Evolutionary conservation across 1,139 yeast species (phyloP).

Genomic region (Kodamaea alishanica): DNA sequence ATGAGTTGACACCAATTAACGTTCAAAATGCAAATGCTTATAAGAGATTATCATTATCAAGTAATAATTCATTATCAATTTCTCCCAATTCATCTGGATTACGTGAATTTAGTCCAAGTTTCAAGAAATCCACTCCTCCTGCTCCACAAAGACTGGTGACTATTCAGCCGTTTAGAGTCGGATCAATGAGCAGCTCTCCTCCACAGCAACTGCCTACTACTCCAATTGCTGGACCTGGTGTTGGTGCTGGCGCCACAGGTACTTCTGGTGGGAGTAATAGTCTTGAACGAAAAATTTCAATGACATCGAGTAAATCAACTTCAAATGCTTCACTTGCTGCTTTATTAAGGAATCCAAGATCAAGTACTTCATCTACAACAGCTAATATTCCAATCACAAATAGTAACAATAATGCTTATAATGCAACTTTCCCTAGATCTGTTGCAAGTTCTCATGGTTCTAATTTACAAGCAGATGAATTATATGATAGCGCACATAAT

Average conservation of each 20-base stretch:
- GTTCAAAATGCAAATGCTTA: slow-evolving; percentile 1
- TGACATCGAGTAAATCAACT: slow-evolving; percentile 47
- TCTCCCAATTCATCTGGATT: slow-evolving; percentile 28
- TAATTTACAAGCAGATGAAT: slow-evolving; percentile 22
- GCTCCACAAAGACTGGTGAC: slow-evolving; percentile 26
- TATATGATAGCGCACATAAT: slow-evolving; percentile 21
- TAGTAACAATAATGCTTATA: slow-evolving; percentile 11
- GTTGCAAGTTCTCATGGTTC: slow-evolving; percentile 42
- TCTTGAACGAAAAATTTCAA: slow-evolving; percentile 41
- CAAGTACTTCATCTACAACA: slow-evolving; percentile 28
- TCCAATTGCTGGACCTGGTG: slow-evolving; percentile 20
- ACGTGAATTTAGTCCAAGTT: slow-evolving; percentile 6
- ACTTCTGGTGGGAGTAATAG: too few species aligned
- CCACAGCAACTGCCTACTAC: slow-evolving; percentile 22
- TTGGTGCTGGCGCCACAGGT: slow-evolving; percentile 10
- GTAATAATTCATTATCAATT: slow-evolving; percentile 23
- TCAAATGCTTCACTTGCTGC: slow-evolving; percentile 57
- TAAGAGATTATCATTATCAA: slow-evolving; percentile 14
- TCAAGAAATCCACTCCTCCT: slow-evolving; percentile 19
- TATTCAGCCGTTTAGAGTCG: slow-evolving; percentile 60
- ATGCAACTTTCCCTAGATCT: slow-evolving; percentile 35
- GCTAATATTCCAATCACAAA: slow-evolving; percentile 27
- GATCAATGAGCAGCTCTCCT: slow-evolving; percentile 53
- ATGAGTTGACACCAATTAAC: neutral
- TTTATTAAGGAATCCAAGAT: slow-evolving; percentile 46